Evolutionary conservation across 345 rosid species (phyloP).

Genomic region (Viola odorata): DNA sequence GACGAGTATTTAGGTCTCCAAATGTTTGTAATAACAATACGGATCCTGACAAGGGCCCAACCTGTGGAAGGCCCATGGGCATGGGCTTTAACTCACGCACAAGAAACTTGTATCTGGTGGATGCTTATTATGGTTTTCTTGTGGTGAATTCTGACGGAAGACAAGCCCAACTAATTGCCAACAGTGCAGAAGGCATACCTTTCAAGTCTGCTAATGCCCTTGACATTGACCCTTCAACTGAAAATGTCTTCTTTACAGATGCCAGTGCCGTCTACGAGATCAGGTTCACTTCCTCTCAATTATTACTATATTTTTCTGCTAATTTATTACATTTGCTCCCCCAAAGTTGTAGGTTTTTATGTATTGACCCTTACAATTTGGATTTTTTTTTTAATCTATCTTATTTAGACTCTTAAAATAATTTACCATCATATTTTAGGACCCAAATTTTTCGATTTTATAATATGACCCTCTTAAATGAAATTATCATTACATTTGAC

Average conservation of each 20-base stretch:
- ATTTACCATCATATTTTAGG: too few species aligned
- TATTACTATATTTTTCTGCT: too few species aligned
- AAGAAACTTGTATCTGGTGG: constrained; percentile 3
- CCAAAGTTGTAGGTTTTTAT: too few species aligned
- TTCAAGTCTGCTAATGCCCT: neutral
- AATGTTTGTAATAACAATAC: neutral
- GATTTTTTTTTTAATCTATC: too few species aligned
- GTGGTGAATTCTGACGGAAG: constrained; percentile 7
- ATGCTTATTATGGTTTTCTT: constrained; percentile 15
- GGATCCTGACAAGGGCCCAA: neutral
- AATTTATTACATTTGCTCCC: too few species aligned
- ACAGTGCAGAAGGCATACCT: constrained; percentile 9
- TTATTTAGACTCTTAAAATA: too few species aligned
- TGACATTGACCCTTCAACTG: constrained; percentile 13
- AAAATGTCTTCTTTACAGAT: constrained; percentile 18
- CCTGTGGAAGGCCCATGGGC: neutral
- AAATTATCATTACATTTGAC: too few species aligned
- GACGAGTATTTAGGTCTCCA: neutral
- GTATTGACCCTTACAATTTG: neutral
- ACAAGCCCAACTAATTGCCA: constrained; percentile 11
- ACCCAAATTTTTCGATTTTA: too few species aligned
- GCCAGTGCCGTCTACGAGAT: neutral
- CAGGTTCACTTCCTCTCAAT: too few species aligned
- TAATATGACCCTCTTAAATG: too few species aligned
- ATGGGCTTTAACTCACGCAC: neutral